Evolutionary conservation across 1,139 yeast species (phyloP), one percentile per base, ranked within the genome.

Genomic region (Debaryomyces udenii): DNA sequence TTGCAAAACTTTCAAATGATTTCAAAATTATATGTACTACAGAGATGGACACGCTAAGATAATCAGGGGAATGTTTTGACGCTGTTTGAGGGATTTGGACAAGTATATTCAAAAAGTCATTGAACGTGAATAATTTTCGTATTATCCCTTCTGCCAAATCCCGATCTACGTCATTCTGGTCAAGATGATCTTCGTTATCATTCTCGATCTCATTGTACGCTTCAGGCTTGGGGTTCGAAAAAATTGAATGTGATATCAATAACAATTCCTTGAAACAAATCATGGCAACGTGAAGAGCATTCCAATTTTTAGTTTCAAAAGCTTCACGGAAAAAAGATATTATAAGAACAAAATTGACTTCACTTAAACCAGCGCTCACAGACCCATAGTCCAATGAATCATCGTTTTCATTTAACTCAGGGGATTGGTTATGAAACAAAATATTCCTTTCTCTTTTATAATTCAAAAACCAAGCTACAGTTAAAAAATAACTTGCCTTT

Each of bases 221-320:
- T 52, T 70, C 71, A n/a, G 70, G 74, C 6, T 23, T 6, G 5
- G 27, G 18, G 5, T 65, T 66, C 9, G 61, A 53, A 32, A 78
- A 76, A 62, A 84, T 73, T 1, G 74, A 65, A 31, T 73, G 68
- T 1, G 88, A 70, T 2, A 84, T 71, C 11, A 73, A 58, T 4
- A 93, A 61, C 31, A 90, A 63, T 48, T 87, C 88, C 30, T 76
- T 76, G 55, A 88, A 80, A 44, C 90, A 79, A 30, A 80, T 69
- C 78, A 88, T 76, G 1, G 85, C 80, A 1, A 90, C 87, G 51
- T 86, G 91, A 2, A 85, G 71, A 1, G 83, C 71, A 39, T 76
- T 70, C 80, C 83, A 80, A 32, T 70, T 62, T 55, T 63, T 72
- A 3, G 74, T 67, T 13, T 76, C 80, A 40, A 61, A 66, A 7